Base-by-base conservation (phyloP, 2,329 filamentous ascomycete species). In the Colletotrichum sp. region DNA sequence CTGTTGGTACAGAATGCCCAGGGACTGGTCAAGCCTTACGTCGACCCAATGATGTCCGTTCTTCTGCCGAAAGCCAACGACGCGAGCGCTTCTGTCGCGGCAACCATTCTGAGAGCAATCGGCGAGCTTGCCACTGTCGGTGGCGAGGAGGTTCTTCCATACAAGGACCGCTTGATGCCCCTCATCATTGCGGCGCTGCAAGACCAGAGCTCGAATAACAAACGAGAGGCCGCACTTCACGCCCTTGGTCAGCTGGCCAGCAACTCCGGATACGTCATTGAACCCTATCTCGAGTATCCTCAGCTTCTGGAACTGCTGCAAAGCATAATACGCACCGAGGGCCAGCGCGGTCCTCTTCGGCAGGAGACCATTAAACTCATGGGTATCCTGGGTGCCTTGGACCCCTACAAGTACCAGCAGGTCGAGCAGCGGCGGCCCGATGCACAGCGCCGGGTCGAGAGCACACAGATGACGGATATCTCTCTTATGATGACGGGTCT, bases 401-500 rank as follows among this genome's bases (percentile, higher is more conserved):
- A 99, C 83, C 97, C 97, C 1, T 98, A 99, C 84, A 97, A 96
- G 82, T 95, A 98, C 82, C 96, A 96, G 86, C 95, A 98, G 87
- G 96, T 98, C 68, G 95, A 98, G 83, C 96, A 98, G 84, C 93
- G 93, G 78, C 94, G 93, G 3, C 95, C 96, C 0, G 96, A 98
- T 82, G 91, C 94, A 78, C 94, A 97, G 81, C 91, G 90, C 32
- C 90, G 89, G 25, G 88, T 89, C 52, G 92, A 93, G 79, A 88
- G 89, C 2, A 91, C 90, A 55, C 91, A 92, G 73, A 87, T 98
- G 80, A 98, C 96, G 1, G 97, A 99, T 84, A 98, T 99, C 61
- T 97, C 96, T 5, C 90, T 99, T 34, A 98, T 99, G 89, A 99
- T 99, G 96, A 96, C 95, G 57, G 97, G 98, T 16, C 89, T 98